Evolutionary conservation across 2,329 filamentous ascomycete genomes (phyloP), one percentile per base, ranked within the genome.

Genomic region (Cadophora malorum): DNA sequence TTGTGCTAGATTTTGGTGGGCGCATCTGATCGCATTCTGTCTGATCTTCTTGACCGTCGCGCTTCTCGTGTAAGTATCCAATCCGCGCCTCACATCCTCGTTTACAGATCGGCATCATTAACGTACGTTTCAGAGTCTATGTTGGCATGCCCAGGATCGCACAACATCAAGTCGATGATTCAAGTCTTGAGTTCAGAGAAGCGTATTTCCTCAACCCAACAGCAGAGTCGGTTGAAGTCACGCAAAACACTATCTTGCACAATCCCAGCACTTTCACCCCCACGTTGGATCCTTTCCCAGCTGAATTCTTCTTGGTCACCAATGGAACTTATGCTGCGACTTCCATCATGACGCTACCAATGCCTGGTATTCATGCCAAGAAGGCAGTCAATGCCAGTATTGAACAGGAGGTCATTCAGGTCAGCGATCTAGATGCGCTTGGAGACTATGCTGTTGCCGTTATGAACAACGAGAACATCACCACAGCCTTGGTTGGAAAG

Each of bases 61-160:
- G 1, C 76, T 90, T 41, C 86, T 85, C 47, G 77, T 90, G 85
- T 88, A 81, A 80, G 84, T 80, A 59, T 35, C 63, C 63, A 53
- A 49, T 64, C 41, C 49, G 19, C 25, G 23, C 16, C 28, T 19
- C 28, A 19, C 31, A 5, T 47, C 23, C 50, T 31, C 61, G 47
- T 62, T 45, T 25, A 1, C 10, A 25, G 12, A n/a, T 31, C 47
- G n/a, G 9, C 19, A 52, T 55, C 19, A 52, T 55, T 55, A 8
- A 61, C 8, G 10, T 38, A 52, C 28, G 53, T 19, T 45, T 33
- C 71, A 86, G 85, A 49, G 80, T 88, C 58, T 89, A 83, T 73
- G 86, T 89, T 63, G 86, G 77, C 3, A 86, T 88, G 73, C 87
- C 86, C 21, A 82, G 83, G 38, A 86, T 86, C 67, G 86, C 86